phyloP scores from a whole-genome alignment of 108 stramenopile species.

The Schizochytrium sp. region DNA sequence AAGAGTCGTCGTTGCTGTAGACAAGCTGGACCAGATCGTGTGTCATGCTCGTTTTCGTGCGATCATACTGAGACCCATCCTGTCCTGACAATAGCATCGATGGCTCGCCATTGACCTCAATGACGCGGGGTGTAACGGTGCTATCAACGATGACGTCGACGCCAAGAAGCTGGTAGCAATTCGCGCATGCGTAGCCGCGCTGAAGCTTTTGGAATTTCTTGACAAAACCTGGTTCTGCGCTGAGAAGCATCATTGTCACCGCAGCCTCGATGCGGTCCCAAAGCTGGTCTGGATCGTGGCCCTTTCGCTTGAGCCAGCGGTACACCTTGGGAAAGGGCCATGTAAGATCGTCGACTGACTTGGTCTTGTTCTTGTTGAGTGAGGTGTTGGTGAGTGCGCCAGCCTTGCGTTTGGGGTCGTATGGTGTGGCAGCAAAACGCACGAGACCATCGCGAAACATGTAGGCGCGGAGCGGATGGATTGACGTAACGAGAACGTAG shows the following conservation, averaged over 20 bases:
- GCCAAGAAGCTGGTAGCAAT: slow-evolving; percentile 7
- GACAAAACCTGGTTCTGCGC: background rate
- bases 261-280: background rate
- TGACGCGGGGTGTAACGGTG: background rate
- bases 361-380: background rate
- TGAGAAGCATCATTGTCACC: background rate
- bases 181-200: slow-evolving; percentile 2
- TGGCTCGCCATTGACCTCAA: background rate
- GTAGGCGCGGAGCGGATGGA: slow-evolving; percentile 28
- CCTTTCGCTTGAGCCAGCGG: background rate
- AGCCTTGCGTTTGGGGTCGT: background rate
- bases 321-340: slow-evolving; percentile 9
- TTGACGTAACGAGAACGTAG: slow-evolving; percentile 19
- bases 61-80: background rate
- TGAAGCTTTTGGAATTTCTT: background rate
- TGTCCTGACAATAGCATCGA: background rate
- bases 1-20: background rate
- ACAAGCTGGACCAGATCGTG: background rate
- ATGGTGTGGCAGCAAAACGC: background rate
- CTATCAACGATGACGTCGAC: background rate
- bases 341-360: background rate
- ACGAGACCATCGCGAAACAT: slow-evolving; percentile 26
- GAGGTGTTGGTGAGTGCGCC: background rate
- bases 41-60: background rate
- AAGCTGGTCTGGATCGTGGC: background rate